phyloP scores from a whole-genome alignment of 768 basidiomycete genomes.

The Hebeloma cylindrosporum region DNA sequence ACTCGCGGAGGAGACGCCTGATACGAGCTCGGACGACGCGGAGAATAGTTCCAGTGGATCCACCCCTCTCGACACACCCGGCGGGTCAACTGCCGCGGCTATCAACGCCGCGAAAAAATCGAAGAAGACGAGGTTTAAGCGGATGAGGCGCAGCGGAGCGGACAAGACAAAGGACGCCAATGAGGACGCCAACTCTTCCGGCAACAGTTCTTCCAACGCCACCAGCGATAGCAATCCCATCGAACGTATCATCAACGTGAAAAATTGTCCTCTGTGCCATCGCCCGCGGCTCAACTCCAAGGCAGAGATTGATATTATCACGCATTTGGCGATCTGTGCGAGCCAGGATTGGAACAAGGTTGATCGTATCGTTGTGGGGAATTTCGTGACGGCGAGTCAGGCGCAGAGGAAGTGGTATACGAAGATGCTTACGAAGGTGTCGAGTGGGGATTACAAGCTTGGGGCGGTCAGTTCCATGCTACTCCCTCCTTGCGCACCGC shows the following conservation, averaged over 20 bases:
- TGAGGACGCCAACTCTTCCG: slow-evolving; percentile 19
- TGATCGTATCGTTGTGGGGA: slow-evolving; percentile 86
- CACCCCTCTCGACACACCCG: too few species aligned
- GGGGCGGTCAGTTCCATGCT: slow-evolving; percentile 60
- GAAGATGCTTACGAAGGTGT: slow-evolving; percentile 83
- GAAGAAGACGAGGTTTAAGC: slow-evolving; percentile 23
- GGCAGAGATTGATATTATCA: slow-evolving; percentile 92
- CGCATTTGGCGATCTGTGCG: slow-evolving; percentile 96
- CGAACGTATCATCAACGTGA: slow-evolving; percentile 93
- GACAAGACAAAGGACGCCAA: slow-evolving; percentile 18
- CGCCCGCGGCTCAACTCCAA: slow-evolving; percentile 81
- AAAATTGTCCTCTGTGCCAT: slow-evolving; percentile 92
- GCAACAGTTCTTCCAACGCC: slow-evolving; percentile 14
- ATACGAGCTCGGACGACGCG: slow-evolving; percentile 22
- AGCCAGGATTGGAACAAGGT: slow-evolving; percentile 90
- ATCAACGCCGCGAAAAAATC: too few species aligned
- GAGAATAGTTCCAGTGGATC: slow-evolving; percentile 11
- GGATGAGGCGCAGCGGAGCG: slow-evolving; percentile 12
- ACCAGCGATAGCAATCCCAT: slow-evolving; percentile 26
- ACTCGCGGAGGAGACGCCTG: slow-evolving; percentile 9
- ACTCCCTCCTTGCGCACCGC: background rate
- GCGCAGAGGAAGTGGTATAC: slow-evolving; percentile 98
- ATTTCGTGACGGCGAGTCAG: slow-evolving; percentile 92
- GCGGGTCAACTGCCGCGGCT: too few species aligned
- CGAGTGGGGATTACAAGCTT: slow-evolving; percentile 82